Base-by-base conservation (phyloP, 805 yeast species). In the Saccharomycopsis babjevae region DNA sequence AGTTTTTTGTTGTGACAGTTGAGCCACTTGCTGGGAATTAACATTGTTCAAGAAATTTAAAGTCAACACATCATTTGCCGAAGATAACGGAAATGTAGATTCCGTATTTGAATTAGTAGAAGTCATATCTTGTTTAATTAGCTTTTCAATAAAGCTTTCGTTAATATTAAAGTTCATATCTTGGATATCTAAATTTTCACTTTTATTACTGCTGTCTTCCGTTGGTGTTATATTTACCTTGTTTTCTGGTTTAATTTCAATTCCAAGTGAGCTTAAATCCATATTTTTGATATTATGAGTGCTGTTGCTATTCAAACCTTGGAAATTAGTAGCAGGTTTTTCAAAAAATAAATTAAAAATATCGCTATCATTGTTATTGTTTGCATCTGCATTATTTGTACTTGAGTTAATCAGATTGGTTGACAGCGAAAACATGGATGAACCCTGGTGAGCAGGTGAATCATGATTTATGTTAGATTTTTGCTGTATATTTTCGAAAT, bases 161-260 rank as follows among this genome's bases (percentile, higher is more conserved):
- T 61, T 63, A n/a, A 62, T 62, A 38, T 40, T 60, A 42, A 62
- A 60, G 25, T 63, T 63, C 54, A 60, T 56, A 25, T 63, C 64
- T 3, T 28, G 30, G 5, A 28, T 39, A 18, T 52, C 28, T 15
- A 28, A 30, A 16, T 32, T 54, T 13, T 50, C 39, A 20, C 18
- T 25, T 30, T 28, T 32, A 20, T 34, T 20, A 13, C 25, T 52
- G 6, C 3, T 7, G 16, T 46, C 32, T 22, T 22, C 52, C 5
- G 32, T 11, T 46, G 15, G 15, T 22, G 18, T 3, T 46, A 11
- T 20, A 15, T 34, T 56, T 2, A 6, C 11, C 34, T 39, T 16
- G n/a, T n/a, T 40, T 20, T 28, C 30, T 16, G 57, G 56, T 32
- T 52, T 52, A 34, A 61, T 57, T 22, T 54, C 63, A 28, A 61